phyloP scores from a whole-genome alignment of 805 yeast genomes.

The Yamadazyma tumulicola region DNA sequence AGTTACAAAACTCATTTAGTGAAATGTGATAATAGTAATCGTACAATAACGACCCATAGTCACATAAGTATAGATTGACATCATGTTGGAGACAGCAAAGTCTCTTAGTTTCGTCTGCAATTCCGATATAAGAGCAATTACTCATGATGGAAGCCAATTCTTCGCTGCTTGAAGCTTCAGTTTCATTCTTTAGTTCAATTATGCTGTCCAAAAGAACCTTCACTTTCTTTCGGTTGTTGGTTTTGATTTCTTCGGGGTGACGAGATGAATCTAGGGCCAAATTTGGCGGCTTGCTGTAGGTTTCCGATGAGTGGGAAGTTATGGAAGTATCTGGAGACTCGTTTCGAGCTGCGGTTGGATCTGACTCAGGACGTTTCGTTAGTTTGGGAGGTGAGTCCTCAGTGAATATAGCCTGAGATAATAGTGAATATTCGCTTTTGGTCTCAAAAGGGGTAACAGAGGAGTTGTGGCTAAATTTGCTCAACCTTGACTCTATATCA shows the following conservation, averaged over 20 bases:
- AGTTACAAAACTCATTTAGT: constrained; percentile 74
- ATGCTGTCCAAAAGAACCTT: constrained; percentile 58
- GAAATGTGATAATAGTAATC: constrained; percentile 82
- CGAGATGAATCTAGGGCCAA: neutral
- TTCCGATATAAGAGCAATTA: constrained; percentile 72
- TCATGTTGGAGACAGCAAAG: constrained; percentile 84
- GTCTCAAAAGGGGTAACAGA: too few species aligned
- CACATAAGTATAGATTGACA: constrained; percentile 71
- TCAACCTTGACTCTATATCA: too few species aligned
- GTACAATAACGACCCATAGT: constrained; percentile 65
- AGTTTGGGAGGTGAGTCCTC: too few species aligned
- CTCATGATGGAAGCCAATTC: constrained; percentile 65
- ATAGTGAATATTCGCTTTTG: too few species aligned
- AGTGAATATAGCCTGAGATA: too few species aligned
- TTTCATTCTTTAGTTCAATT: constrained; percentile 47
- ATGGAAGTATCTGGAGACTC: too few species aligned
- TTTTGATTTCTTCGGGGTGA: neutral
- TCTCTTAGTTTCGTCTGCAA: constrained; percentile 69
- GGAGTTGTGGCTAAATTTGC: too few species aligned
- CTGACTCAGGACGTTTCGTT: too few species aligned
- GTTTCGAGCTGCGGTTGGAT: too few species aligned
- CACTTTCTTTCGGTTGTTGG: constrained; percentile 13
- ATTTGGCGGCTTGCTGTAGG: constrained; percentile 1
- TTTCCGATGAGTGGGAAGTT: too few species aligned
- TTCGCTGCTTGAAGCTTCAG: constrained; percentile 44